These are phyloP conservation scores for Paspalum notatum DNA, from an alignment of 176 grass and related monocot species.

Conservation along the genomic window DNA sequence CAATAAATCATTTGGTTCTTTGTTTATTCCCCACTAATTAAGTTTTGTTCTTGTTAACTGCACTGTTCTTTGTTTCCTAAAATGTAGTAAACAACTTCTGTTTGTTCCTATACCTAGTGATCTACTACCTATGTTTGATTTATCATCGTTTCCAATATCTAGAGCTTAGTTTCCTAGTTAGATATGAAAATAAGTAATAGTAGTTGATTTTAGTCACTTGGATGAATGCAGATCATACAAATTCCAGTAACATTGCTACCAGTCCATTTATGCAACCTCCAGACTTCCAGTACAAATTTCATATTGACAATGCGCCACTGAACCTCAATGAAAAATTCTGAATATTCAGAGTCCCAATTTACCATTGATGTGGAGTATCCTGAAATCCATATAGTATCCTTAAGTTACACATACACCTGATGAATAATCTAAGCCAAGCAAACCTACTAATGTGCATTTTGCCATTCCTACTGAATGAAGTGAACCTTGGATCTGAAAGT, in stretches of 20 bases:
- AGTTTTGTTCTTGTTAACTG: not conserved
- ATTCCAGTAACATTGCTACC: not conserved
- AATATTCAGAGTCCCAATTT: not conserved
- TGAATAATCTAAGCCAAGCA: constrained; percentile 41
- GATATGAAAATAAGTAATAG: not conserved
- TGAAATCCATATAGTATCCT: constrained; percentile 45
- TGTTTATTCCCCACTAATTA: not conserved
- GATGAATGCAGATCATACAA: not conserved
- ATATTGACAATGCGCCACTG: not conserved
- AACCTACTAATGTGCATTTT: not conserved
- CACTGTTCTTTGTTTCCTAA: constrained; percentile 22
- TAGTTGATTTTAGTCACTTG: not conserved
- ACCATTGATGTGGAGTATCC: constrained; percentile 28
- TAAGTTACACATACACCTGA: constrained; percentile 47
- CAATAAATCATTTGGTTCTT: constrained; percentile 4
- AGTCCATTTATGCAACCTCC: not conserved
- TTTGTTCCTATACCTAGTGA: not conserved
- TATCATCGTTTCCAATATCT: not conserved
- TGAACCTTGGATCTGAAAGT: not conserved
- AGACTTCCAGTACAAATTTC: not conserved
- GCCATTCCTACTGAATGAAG: not conserved
- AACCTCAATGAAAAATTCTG: not conserved
- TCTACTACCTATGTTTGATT: not conserved
- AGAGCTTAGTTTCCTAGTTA: not conserved
- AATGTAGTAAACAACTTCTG: constrained; percentile 24